A percentile compares a stretch with the other conserved stretches of the same genome.
Conservation (phyloP, 192 early-diverging fungal species). For the Podila horticola region DNA sequence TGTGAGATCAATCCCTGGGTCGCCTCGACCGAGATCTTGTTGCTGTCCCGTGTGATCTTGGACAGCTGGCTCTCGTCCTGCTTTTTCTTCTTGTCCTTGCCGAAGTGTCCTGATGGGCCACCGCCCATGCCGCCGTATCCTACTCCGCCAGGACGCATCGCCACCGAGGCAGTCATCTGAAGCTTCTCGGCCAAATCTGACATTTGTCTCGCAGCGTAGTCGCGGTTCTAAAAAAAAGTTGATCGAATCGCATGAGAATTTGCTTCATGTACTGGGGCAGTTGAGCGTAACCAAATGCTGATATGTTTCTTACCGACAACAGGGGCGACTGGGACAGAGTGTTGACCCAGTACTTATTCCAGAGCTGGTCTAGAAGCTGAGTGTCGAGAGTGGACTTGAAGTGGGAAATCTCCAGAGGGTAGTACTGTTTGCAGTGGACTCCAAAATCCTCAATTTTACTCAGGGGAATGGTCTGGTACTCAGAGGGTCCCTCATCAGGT, state of each 20-base stretch:
- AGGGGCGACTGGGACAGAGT: slow-evolving; percentile 94
- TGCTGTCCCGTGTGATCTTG: slow-evolving; percentile 79
- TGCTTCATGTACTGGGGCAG: not conserved
- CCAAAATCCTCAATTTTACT: slow-evolving; percentile 99
- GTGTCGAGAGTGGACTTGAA: slow-evolving; percentile 94
- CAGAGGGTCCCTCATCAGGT: slow-evolving; percentile 78
- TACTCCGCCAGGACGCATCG: slow-evolving; percentile 61
- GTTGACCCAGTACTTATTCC: slow-evolving; percentile 99
- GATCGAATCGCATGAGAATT: not conserved
- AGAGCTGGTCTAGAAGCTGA: slow-evolving; percentile 88
- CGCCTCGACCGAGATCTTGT: slow-evolving; percentile 83
- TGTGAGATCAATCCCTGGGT: slow-evolving; percentile 84
- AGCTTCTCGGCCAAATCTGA: slow-evolving; percentile 85
- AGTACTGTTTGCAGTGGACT: slow-evolving; percentile 91
- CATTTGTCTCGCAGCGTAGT: slow-evolving; percentile 82
- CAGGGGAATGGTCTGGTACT: slow-evolving; percentile 92
- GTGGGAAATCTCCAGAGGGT: slow-evolving; percentile 88
- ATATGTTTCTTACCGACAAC: slow-evolving; percentile 69
- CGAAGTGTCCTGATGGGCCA: not conserved
- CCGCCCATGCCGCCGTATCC: slow-evolving; percentile 53
- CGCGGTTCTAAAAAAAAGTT: slow-evolving; percentile 70
- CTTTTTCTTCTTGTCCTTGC: slow-evolving; percentile 64
- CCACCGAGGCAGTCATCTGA: slow-evolving; percentile 73
- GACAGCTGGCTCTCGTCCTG: slow-evolving; percentile 70
- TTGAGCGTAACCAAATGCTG: too few relatives aligned